These are phyloP conservation scores for Polyporus arcularius DNA, from an alignment of 768 basidiomycete genomes.

Conservation along the genomic window DNA sequence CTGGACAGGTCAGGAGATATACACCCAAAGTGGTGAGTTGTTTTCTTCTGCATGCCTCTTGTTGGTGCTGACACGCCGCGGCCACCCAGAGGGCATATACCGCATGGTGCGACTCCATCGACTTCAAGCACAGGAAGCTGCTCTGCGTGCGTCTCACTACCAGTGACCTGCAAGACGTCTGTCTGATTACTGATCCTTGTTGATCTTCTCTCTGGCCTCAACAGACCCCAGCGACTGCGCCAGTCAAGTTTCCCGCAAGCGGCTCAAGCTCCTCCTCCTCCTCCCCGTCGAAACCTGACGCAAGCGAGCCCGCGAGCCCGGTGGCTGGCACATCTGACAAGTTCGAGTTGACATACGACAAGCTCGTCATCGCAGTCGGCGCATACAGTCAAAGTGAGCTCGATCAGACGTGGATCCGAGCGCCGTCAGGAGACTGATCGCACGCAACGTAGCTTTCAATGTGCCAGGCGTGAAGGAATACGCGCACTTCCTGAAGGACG, in stretches of 20 bases:
- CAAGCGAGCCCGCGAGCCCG: slow-evolving; percentile 18
- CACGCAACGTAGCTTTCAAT: no score
- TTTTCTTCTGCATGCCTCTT: background rate
- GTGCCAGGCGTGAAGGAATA: slow-evolving; percentile 80
- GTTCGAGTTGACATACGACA: slow-evolving; percentile 73
- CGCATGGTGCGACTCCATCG: slow-evolving; percentile 77
- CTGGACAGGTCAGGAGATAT: slow-evolving; percentile 27
- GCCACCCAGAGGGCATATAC: slow-evolving; percentile 57
- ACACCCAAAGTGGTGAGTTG: slow-evolving; percentile 27
- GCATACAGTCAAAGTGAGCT: slow-evolving; percentile 84
- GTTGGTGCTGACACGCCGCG: background rate
- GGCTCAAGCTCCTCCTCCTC: no score
- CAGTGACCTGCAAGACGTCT: background rate
- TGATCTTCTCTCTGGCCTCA: background rate
- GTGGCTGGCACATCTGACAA: slow-evolving; percentile 24
- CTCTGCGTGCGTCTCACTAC: slow-evolving; percentile 51
- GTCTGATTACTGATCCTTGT: background rate
- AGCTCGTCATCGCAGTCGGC: slow-evolving; percentile 82
- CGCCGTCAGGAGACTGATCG: no score
- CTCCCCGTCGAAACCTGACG: no score
- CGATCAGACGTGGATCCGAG: no score
- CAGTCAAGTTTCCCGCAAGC: slow-evolving; percentile 31
- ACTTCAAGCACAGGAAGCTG: slow-evolving; percentile 60
- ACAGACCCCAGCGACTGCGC: slow-evolving; percentile 65
- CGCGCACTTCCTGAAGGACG: slow-evolving; percentile 80